Evolutionary conservation across 768 basidiomycete genomes (phyloP).

Genomic region (Boletus pseudo-olivaceus): DNA sequence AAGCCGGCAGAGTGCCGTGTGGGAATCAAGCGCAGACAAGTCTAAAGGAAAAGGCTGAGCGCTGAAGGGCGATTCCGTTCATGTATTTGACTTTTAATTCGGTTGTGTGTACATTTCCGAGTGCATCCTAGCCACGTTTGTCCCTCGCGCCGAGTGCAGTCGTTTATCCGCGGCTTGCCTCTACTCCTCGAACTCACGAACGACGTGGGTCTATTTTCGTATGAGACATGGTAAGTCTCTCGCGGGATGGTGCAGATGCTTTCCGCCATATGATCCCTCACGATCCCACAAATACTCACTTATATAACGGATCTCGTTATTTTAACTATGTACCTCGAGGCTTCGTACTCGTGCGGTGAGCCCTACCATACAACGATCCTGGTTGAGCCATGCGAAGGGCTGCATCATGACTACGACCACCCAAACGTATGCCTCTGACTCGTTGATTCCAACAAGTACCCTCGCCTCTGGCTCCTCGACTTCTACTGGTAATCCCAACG

Average conservation of each 20-base stretch:
- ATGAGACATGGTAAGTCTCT: neutral
- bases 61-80: too few species aligned
- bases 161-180: neutral
- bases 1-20: conserved; percentile 75
- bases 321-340: conserved; percentile 11
- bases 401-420: conserved; percentile 16
- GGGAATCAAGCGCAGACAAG: conserved; percentile 64
- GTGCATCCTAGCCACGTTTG: neutral
- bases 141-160: neutral
- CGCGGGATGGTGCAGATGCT: neutral
- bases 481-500: neutral
- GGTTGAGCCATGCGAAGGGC: conserved; percentile 11
- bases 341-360: conserved; percentile 4
- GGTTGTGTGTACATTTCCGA: neutral
- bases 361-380: neutral
- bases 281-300: neutral
- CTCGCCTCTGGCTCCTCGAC: neutral
- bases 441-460: conserved; percentile 6
- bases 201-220: conserved; percentile 17
- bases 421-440: neutral
- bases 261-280: conserved; percentile 2
- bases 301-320: conserved; percentile 13
- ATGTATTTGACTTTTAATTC: neutral
- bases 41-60: conserved; percentile 13
- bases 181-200: neutral